Conservation (phyloP, 2,329 filamentous ascomycete species). For the Metarhizium album region DNA sequence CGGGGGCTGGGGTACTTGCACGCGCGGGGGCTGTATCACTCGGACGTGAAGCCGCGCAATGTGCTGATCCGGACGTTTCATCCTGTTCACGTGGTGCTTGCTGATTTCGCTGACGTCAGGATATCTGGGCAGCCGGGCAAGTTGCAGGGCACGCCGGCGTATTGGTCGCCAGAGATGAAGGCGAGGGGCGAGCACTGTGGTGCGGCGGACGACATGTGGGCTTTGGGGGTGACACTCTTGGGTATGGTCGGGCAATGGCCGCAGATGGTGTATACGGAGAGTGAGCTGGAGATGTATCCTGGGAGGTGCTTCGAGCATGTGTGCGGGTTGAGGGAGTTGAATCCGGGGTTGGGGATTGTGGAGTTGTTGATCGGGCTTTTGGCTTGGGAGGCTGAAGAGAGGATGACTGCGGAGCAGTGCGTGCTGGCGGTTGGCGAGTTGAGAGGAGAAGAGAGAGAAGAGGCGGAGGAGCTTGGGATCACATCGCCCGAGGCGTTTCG, state of each 20-base stretch:
- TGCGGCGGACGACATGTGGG: conserved; percentile 23
- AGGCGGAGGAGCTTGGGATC: conserved; percentile 10
- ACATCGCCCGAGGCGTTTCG: conserved; percentile 14
- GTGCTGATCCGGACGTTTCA: conserved; percentile 17
- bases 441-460: background rate
- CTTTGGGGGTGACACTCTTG: conserved; percentile 20
- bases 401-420: conserved; percentile 14
- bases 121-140: conserved; percentile 4
- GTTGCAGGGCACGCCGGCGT: conserved; percentile 16
- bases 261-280: conserved; percentile 5
- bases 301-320: conserved; percentile 15
- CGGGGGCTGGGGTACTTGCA: conserved; percentile 19
- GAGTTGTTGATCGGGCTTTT: conserved; percentile 14
- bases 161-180: conserved; percentile 21
- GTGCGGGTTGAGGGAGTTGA: conserved; percentile 12
- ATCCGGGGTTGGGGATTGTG: conserved; percentile 13
- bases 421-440: conserved; percentile 6
- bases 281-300: conserved; percentile 14
- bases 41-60: conserved; percentile 23
- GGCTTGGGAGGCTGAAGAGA: conserved; percentile 8
- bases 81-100: conserved; percentile 20
- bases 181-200: conserved; percentile 11
- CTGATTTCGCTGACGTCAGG: conserved; percentile 21
- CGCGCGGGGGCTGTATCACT: conserved; percentile 13
- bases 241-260: conserved; percentile 21